A percentile compares a stretch with the other conserved stretches of the same genome.
These are phyloP conservation scores for Candida caryicola DNA, from an alignment of 805 yeast genomes.

Conservation along the genomic window DNA sequence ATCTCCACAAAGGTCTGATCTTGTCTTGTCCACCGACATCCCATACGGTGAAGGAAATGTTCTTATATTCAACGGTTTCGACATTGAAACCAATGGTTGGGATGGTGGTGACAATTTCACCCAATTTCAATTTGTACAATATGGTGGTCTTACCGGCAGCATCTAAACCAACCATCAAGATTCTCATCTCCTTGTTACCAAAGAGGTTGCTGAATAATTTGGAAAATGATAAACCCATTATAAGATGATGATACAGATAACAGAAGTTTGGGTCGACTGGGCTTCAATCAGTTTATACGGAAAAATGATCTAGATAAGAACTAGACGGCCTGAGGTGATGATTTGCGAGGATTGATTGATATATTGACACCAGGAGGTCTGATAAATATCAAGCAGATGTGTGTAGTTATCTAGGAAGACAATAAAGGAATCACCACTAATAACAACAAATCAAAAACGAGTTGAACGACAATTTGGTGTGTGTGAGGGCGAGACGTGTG, in stretches of 20 bases:
- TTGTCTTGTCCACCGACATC: constrained; percentile 46
- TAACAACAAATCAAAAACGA: constrained; percentile 9
- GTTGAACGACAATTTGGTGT: constrained; percentile 3
- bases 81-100: constrained; percentile 45
- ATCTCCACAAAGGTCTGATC: constrained; percentile 44
- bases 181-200: constrained; percentile 44
- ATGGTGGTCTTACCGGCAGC: constrained; percentile 45
- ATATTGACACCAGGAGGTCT: not conserved
- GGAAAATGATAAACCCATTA: constrained; percentile 40
- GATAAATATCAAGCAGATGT: not conserved
- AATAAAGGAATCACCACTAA: constrained; percentile 3
- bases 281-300: not conserved
- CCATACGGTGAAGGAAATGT: constrained; percentile 44
- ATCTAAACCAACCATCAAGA: constrained; percentile 44
- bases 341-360: not conserved
- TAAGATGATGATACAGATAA: constrained; percentile 1
- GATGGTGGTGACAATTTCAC: constrained; percentile 42
- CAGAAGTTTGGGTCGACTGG: not conserved
- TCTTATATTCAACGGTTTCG: constrained; percentile 43
- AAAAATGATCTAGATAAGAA: not conserved
- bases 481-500: not conserved
- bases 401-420: not conserved
- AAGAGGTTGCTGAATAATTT: constrained; percentile 40
- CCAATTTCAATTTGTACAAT: constrained; percentile 42
- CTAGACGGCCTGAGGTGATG: not conserved